Conservation (phyloP, 208 protist species). For the Trypanosomatidae sp. region DNA sequence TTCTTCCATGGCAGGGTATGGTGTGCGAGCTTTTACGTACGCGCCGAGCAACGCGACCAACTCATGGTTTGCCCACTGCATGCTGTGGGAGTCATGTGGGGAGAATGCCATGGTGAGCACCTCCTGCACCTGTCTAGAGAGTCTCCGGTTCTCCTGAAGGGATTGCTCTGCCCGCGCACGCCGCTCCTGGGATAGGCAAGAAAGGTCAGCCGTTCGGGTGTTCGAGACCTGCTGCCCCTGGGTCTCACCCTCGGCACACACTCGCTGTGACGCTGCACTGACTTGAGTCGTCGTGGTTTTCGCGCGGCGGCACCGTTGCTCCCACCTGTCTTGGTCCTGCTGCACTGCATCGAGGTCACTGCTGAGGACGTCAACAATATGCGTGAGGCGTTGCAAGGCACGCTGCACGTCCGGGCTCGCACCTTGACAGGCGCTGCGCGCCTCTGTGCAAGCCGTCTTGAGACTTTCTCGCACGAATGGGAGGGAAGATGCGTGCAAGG, state of each 20-base stretch:
- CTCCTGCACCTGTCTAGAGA: constrained; percentile 24
- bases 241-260: constrained; percentile 1
- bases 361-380: neutral
- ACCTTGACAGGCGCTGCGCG: neutral
- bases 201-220: neutral
- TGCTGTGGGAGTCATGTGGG: neutral
- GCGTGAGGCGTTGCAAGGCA: neutral
- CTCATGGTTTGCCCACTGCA: constrained; percentile 9
- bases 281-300: neutral
- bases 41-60: constrained; percentile 7
- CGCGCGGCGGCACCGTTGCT: constrained; percentile 7
- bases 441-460: constrained; percentile 10
- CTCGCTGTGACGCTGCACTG: neutral
- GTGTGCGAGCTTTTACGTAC: neutral
- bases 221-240: constrained; percentile 8
- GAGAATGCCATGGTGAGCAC: constrained; percentile 15
- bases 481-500: neutral
- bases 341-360: neutral
- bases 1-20: constrained; percentile 25
- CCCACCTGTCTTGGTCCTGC: neutral
- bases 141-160: constrained; percentile 13
- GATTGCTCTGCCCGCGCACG: constrained; percentile 13
- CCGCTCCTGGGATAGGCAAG: constrained; percentile 1
- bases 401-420: constrained; percentile 2
- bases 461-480: neutral